Percentiles rank a stretch among this genome's conserved stretches.
phyloP scores from a whole-genome alignment of 371 early-diverging fungal species.

The Batrachochytrium dendrobatidis region DNA sequence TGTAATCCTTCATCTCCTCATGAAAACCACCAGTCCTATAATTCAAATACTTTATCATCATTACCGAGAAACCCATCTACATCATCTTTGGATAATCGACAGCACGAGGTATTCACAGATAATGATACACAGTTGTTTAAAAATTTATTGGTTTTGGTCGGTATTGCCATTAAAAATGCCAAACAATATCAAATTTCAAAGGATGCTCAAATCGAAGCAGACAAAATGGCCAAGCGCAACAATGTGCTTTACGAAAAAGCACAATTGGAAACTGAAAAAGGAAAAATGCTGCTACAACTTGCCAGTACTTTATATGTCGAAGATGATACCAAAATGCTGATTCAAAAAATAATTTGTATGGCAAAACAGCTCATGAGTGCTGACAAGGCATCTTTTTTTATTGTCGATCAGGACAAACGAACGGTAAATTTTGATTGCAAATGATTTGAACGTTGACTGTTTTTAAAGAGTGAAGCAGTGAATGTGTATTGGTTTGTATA shows the following conservation, averaged over 20 bases:
- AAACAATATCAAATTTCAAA: constrained; percentile 12
- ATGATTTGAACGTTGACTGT: background rate
- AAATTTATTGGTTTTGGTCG: constrained; percentile 7
- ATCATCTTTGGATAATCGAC: background rate
- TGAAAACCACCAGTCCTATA: background rate
- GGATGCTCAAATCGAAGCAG: constrained; percentile 10
- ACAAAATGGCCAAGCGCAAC: constrained; percentile 5
- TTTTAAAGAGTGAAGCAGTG: no score
- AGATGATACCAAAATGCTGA: constrained; percentile 10
- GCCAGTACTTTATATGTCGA: constrained; percentile 16
- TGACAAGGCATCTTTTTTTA: constrained; percentile 16
- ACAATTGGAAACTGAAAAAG: constrained; percentile 13
- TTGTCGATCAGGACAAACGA: constrained; percentile 20
- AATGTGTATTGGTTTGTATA: no score
- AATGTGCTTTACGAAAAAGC: constrained; percentile 5
- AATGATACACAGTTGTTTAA: constrained; percentile 13
- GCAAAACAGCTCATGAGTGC: constrained; percentile 19
- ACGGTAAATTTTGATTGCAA: constrained; percentile 6
- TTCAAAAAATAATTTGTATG: constrained; percentile 12
- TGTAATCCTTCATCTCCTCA: background rate
- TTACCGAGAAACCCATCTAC: background rate
- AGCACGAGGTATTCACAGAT: constrained; percentile 6
- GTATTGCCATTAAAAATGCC: constrained; percentile 19
- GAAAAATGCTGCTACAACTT: constrained; percentile 16
- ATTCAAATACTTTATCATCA: no score